phyloP scores from a whole-genome alignment of 2,329 filamentous ascomycete species.

The Fusarium staphyleae region DNA sequence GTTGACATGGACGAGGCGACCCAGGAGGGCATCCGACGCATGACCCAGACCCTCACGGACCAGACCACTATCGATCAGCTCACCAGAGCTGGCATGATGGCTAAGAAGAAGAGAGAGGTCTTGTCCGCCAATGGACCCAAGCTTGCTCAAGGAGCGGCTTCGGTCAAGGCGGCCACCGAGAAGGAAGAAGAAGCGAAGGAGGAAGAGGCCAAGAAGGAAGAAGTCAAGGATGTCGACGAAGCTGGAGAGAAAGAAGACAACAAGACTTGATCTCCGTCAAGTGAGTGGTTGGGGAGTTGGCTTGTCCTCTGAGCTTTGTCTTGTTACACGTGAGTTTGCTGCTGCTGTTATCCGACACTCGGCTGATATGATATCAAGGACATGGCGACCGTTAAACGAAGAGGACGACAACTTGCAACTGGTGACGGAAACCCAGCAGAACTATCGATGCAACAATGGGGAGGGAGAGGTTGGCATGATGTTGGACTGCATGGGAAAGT shows the following conservation, averaged over 20 bases:
- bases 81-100: slow-evolving; percentile 20
- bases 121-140: not conserved
- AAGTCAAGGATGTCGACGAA: not conserved
- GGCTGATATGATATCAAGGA: too few relatives aligned
- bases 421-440: too few relatives aligned
- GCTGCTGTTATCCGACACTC: too few relatives aligned
- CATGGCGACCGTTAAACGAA: too few relatives aligned
- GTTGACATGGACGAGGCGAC: slow-evolving; percentile 8
- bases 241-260: too few relatives aligned
- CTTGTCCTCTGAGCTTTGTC: not conserved
- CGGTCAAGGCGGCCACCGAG: not conserved
- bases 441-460: too few relatives aligned
- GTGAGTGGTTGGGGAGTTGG: not conserved
- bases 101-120: slow-evolving; percentile 28
- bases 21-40: slow-evolving; percentile 27
- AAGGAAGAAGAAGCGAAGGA: not conserved
- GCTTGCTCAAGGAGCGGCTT: not conserved
- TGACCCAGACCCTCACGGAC: slow-evolving; percentile 35
- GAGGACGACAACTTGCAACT: too few relatives aligned
- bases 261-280: not conserved
- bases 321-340: too few relatives aligned
- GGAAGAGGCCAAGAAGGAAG: not conserved
- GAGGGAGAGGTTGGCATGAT: too few relatives aligned
- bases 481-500: too few relatives aligned
- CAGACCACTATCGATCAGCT: slow-evolving; percentile 36